Evolutionary conservation across 2,329 filamentous ascomycete species (phyloP).

Genomic region (Blastomyces silverae): DNA sequence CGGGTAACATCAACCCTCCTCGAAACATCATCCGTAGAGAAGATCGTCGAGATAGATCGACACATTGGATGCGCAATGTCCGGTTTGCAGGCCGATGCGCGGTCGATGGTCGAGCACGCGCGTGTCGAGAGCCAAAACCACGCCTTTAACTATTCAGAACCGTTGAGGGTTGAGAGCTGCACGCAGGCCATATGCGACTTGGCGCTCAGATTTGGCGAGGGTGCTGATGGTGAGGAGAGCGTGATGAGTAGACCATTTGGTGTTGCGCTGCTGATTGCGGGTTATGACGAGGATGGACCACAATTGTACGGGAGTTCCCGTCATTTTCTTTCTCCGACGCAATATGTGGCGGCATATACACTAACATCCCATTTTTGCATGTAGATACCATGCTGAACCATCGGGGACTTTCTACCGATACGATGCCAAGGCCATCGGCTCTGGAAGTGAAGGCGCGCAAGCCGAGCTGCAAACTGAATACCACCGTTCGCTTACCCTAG

Average conservation of each 20-base stretch:
- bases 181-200: constrained; percentile 98
- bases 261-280: constrained; percentile 91
- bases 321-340: constrained; percentile 3
- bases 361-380: background rate
- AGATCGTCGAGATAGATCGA: constrained; percentile 98
- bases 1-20: constrained; percentile 95
- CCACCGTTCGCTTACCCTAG: constrained; percentile 90
- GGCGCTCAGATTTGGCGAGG: constrained; percentile 92
- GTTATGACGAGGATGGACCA: constrained; percentile 94
- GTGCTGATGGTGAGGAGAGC: constrained; percentile 94
- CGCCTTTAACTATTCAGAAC: constrained; percentile 96
- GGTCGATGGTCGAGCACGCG: constrained; percentile 97
- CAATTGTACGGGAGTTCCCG: constrained; percentile 56
- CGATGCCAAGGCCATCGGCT: constrained; percentile 97
- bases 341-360: constrained; percentile 7
- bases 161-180: constrained; percentile 90
- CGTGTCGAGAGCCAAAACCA: constrained; percentile 97
- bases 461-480: constrained; percentile 98
- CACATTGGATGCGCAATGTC: constrained; percentile 99
- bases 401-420: constrained; percentile 98
- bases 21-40: constrained; percentile 96
- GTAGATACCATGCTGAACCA: constrained; percentile 88
- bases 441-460: constrained; percentile 93
- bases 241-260: constrained; percentile 98
- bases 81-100: constrained; percentile 91